Evolutionary conservation across 2,329 filamentous ascomycete genomes (phyloP), one percentile per base, ranked within the genome.

Genomic region (Pseudogymnoascus sp.): DNA sequence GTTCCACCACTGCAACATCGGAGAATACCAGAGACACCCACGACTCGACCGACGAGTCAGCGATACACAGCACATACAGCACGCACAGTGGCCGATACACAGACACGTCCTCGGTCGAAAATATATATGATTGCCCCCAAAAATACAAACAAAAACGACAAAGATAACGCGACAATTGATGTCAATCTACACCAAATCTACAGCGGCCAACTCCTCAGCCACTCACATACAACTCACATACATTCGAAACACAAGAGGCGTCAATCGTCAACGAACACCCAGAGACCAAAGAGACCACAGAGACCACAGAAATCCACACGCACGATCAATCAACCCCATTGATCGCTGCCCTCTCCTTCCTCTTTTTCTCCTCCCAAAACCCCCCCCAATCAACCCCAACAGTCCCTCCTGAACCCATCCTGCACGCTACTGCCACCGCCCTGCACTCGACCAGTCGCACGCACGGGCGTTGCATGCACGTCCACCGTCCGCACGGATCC

Each of bases 1-100:
- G 44, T 50, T 50, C 44, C 44, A 50, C 44, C 44, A 50, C 44
- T 50, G 44, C 44, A 50, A 50, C 44, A 6, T 50, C 44, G 44
- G 44, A 50, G 44, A 50, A 50, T 50, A 50, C 41, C 1, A 15
- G 44, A 50, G 26, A 54, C 26, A 54, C 6, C 41, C 29, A 33
- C n/a, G 44, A 17, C 44, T 33, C 44, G 26, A 7, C 41, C 4
- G 13, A 4, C 44, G 44, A 54, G 44, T 54, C 44, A 50, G 44
- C 44, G 44, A 50, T 50, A 50, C 44, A 50, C 24, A 7, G 5
- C 21, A 24, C 17, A 13, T 13, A 11, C 40, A 50, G 17, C n/a
- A 21, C 21, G 21, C 21, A 21, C 21, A 21, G 21, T 21, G 21
- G 21, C 21, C 21, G 44, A 31, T 50, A 50, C 44, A 50, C 26